Conservation (phyloP, 306 rosid genomes). For the Macrotyloma uniflorum region DNA sequence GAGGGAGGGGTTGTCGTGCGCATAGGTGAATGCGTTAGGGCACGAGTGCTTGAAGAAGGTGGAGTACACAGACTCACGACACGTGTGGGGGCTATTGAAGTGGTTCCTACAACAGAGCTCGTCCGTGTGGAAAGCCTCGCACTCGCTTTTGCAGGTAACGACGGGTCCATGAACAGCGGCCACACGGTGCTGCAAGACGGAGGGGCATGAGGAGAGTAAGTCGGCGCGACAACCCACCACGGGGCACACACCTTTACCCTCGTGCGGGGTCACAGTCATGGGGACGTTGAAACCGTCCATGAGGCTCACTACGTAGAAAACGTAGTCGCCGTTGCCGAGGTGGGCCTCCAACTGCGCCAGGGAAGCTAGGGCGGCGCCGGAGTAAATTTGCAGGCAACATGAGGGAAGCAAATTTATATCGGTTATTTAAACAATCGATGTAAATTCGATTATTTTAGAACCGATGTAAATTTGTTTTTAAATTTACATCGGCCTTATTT, state of each 20-base stretch:
- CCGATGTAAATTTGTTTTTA: no score
- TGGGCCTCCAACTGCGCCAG: no score
- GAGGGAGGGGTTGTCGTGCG: conserved; percentile 76
- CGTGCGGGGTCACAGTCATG: conserved; percentile 83
- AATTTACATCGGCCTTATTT: no score
- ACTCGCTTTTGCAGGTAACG: conserved; percentile 86
- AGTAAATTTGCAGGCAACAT: no score
- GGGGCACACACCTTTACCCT: conserved; percentile 85
- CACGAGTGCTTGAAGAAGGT: conserved; percentile 74
- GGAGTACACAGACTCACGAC: conserved; percentile 59
- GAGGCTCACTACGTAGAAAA: no score
- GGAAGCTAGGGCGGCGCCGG: no score
- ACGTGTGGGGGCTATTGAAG: conserved; percentile 64
- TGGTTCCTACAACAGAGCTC: conserved; percentile 77
- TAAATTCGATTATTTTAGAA: no score
- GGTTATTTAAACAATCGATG: no score
- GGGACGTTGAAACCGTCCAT: conserved; percentile 79
- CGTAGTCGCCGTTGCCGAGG: no score
- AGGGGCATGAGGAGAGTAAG: conserved; percentile 74
- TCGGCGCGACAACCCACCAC: conserved; percentile 72
- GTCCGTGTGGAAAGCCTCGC: conserved; percentile 74
- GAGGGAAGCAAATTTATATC: no score
- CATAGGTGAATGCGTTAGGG: conserved; percentile 68
- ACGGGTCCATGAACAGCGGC: conserved; percentile 52
- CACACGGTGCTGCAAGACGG: conserved; percentile 48